These are phyloP conservation scores for Colletotrichum acutatum DNA, from an alignment of 2,329 filamentous ascomycete species.

Conservation along the genomic window DNA sequence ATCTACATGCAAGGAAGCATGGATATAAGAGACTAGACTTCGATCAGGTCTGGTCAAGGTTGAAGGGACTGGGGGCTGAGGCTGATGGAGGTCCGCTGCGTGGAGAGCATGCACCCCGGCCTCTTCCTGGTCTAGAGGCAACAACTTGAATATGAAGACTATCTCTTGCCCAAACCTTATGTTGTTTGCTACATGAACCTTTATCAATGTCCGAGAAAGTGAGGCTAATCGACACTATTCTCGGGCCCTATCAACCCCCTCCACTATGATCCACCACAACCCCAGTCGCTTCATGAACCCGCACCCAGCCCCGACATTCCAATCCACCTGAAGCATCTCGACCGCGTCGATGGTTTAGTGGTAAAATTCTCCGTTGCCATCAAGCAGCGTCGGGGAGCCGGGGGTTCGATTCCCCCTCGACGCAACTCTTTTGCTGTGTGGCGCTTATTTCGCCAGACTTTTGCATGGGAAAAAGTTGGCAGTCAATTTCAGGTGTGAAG, in stretches of 20 bases:
- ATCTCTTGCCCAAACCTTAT: background rate
- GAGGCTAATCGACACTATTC: background rate
- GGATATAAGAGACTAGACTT: constrained; percentile 1
- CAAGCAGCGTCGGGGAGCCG: constrained; percentile 29
- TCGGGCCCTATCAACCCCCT: background rate
- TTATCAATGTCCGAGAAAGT: background rate
- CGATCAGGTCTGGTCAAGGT: background rate
- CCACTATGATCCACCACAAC: background rate
- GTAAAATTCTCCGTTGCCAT: constrained; percentile 33
- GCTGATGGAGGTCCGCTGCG: too few relatives aligned
- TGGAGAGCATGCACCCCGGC: background rate
- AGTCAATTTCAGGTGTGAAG: background rate
- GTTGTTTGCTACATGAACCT: background rate
- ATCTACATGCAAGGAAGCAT: background rate
- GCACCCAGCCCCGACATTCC: accelerated
- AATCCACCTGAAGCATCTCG: background rate
- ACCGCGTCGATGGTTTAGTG: constrained; percentile 31
- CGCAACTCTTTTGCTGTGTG: background rate
- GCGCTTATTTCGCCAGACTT: background rate
- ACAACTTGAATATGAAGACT: background rate
- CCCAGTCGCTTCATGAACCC: background rate
- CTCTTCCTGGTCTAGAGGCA: background rate
- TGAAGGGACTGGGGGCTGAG: too few relatives aligned
- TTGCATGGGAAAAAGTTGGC: background rate
- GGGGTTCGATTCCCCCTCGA: constrained; percentile 31